Percentiles rank a stretch among this genome's conserved stretches.
phyloP scores from a whole-genome alignment of 75 land plant species.

The Picea sitchensis region DNA sequence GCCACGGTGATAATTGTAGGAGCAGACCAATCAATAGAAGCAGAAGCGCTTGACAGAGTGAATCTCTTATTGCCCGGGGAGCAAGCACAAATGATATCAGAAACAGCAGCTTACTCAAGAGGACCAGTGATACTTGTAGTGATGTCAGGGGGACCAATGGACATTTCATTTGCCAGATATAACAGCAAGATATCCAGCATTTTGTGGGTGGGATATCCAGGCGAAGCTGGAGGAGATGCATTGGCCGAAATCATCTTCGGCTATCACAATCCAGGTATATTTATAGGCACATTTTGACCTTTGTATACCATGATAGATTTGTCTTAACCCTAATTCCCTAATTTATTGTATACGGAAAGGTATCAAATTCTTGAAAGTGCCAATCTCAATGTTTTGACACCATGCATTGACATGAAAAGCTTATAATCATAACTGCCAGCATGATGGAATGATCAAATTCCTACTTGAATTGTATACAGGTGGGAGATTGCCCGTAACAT shows the following conservation, averaged over 20 bases:
- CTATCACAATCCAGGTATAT: conserved; percentile 33
- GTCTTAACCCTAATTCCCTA: not conserved
- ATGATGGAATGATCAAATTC: not conserved
- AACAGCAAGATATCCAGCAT: conserved; percentile 26
- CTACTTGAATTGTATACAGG: conserved; percentile 26
- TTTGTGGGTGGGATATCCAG: conserved; percentile 52
- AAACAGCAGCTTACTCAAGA: conserved; percentile 22
- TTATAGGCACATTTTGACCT: not conserved
- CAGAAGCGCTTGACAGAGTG: conserved; percentile 26
- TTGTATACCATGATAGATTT: not conserved
- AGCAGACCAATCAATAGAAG: conserved; percentile 25
- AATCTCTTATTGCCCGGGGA: conserved; percentile 34
- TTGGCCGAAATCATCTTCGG: conserved; percentile 36
- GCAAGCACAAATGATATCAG: conserved; percentile 20
- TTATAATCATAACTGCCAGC: not conserved
- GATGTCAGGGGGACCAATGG: conserved; percentile 52
- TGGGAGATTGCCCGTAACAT: conserved; percentile 84
- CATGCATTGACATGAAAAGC: not conserved
- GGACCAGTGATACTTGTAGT: conserved; percentile 41
- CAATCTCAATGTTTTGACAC: not conserved
- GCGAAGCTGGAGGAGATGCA: conserved; percentile 47
- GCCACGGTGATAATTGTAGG: conserved; percentile 43
- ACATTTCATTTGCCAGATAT: conserved; percentile 31
- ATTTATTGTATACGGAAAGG: not conserved
- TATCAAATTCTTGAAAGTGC: not conserved